Conservation (phyloP, 768 basidiomycete genomes). For the Serendipita vermifera region DNA sequence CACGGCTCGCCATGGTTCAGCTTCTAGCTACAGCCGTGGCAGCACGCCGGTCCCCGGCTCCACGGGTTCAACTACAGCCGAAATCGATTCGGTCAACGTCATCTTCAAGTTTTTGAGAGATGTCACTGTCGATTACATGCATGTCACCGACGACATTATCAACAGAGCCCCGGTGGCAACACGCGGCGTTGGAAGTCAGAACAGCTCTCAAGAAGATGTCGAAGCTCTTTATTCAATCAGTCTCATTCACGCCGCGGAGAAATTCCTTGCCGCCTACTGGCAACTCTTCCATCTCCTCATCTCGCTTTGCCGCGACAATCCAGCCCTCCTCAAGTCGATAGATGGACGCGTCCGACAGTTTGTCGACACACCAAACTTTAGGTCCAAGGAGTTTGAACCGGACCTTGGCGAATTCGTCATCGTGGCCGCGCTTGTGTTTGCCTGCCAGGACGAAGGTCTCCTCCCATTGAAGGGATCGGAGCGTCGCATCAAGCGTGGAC, state of each 20-base stretch:
- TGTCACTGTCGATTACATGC: not conserved
- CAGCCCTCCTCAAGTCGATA: not conserved
- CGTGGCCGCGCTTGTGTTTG: not conserved
- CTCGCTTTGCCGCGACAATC: slow-evolving; percentile 3
- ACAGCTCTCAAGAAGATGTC: not conserved
- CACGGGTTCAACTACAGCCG: not conserved
- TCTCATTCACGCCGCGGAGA: not conserved
- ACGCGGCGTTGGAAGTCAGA: not conserved
- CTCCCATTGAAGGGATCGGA: not conserved
- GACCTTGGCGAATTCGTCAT: slow-evolving; percentile 1
- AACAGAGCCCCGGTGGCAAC: not conserved
- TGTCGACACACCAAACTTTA: not conserved
- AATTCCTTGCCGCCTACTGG: not conserved
- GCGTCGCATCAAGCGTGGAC: not conserved
- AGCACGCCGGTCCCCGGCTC: not conserved
- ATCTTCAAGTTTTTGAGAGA: slow-evolving; percentile 1
- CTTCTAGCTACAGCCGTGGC: not conserved
- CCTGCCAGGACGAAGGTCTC: slow-evolving; percentile 4
- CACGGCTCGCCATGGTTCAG: not conserved
- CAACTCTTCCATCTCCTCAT: not conserved
- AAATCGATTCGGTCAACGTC: not conserved
- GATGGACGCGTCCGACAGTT: slow-evolving; percentile 2
- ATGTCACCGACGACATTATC: not conserved
- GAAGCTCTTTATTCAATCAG: not conserved
- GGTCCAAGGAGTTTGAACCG: slow-evolving; percentile 1